Base-by-base conservation (phyloP, 768 basidiomycete genomes). In the Tubosaeta sp. region DNA sequence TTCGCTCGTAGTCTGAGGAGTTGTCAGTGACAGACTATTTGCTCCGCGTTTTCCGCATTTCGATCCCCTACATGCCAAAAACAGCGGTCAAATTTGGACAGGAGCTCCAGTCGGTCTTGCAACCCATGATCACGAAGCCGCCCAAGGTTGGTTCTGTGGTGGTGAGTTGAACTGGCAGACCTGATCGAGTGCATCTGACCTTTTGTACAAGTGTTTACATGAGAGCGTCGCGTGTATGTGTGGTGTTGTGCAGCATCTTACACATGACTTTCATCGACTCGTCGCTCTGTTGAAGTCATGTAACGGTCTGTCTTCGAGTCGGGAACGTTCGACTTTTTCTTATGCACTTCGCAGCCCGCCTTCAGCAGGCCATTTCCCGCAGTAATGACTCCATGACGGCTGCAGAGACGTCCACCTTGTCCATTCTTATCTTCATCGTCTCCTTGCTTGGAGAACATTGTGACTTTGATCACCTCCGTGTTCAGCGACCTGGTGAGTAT, bases 191-290 rank as follows among this genome's bases (percentile, higher is more conserved):
- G 25, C 25, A 18, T 41, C 43, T 55, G n/a, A 54, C 22, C 14
- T 41, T 32, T 22, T 30, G 40, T 22, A 38, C 2, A 56, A 94
- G 87, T 84, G 87, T 19, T 68, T 98, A 29, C 92, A 94, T 71
- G 96, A 97, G 68, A 83, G 84, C 12, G 88, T 98, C 13, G 91
- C 91, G 0, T 97, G 94, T 57, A 84, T 95, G 73, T 95, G 94
- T 63, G 80, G 82, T 0, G 87, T 89, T 1, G 86, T 94, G 1
- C 83, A 84, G 45, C 72, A 89, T 57, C 76, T 98, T 16, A 97
- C 96, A 0, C 88, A 90, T 52, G 93, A 97, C 58, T 95, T 86
- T 59, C 71, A 71, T 14, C 80, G 84, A 31, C 75, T 97, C 16
- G 79, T 93, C 22, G 84, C 82, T 30, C 75, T 97, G 4, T 65